Base-by-base conservation (phyloP, 2,329 filamentous ascomycete species). In the Sarocladium strictum region DNA sequence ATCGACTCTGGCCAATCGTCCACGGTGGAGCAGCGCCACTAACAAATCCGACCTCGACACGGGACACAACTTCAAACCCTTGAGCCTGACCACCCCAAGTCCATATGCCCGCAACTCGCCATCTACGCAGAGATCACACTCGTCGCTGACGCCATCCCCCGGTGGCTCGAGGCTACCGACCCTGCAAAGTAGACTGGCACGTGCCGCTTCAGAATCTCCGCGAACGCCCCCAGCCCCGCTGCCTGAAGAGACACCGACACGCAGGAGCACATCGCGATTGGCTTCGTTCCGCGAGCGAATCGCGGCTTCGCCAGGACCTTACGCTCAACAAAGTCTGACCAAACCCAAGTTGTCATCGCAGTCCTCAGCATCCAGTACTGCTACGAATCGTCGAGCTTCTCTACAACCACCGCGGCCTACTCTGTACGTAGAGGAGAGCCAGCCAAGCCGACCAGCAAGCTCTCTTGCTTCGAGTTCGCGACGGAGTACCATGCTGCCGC, bases 1-100 rank as follows among this genome's bases (percentile, higher is more conserved):
- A 37, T 72, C 76, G 2, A 74, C 74, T 11, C 60, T 76, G 32
- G 66, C 79, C 55, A 75, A 80, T 55, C 83, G 86, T 52, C 89
- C 89, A 3, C 79, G 84, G 56, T 94, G 89, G 89, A 93, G 85
- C 64, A 65, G 63, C 11, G 87, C 84, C 27, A 81, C 84, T 5
- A 90, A 86, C 62, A 79, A 81, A 3, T 72, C 72, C 6, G 79
- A 84, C 57, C 73, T 84, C n/a, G 78, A 86, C 29, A 79, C 81
- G n/a, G 84, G 85, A 24, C 84, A 87, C 66, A 82, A 83, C 65
- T 87, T 84, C 70, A 86, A 82, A 61, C 81, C 85, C 11, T 69
- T 86, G 11, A 80, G 70, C 33, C 69, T 82, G 43, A 84, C 80
- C 6, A 81, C 81, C 1, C 81, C 83, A 0, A 84, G 79, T 58